Evolutionary conservation across 2,329 filamentous ascomycete genomes (phyloP).

Genomic region (Fusarium sp.): DNA sequence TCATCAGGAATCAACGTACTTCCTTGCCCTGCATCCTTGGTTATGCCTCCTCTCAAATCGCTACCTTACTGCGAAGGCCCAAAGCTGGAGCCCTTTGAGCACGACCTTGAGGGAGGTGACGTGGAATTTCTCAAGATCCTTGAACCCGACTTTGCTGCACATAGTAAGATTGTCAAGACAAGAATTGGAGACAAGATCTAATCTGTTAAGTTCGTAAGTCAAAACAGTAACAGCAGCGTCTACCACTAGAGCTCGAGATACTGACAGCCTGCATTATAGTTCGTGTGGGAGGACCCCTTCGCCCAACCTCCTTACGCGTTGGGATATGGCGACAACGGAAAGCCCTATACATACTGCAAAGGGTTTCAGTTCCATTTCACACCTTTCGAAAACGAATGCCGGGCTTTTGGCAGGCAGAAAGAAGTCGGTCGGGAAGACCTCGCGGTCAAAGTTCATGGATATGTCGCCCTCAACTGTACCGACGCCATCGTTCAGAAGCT

Average conservation of each 20-base stretch:
- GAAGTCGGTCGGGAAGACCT: neutral
- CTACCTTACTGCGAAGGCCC: neutral
- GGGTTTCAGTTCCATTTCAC: neutral
- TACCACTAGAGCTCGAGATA: neutral
- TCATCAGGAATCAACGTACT: neutral
- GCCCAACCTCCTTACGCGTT: neutral
- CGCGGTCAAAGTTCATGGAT: slow-evolving; percentile 6
- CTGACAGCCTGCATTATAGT: neutral
- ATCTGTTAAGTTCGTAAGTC: neutral
- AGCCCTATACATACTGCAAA: neutral
- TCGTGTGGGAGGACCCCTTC: fast-evolving
- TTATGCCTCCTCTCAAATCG: neutral
- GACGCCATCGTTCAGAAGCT: neutral
- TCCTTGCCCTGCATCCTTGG: neutral
- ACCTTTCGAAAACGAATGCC: slow-evolving; percentile 16
- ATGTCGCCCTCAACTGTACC: neutral
- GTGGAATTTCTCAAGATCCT: neutral
- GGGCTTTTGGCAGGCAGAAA: slow-evolving; percentile 12
- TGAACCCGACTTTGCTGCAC: neutral
- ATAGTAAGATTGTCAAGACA: neutral
- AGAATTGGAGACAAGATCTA: neutral
- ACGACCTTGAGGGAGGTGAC: neutral
- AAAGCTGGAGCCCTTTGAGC: neutral
- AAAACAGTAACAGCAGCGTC: neutral
- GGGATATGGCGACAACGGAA: neutral